Percentiles rank a stretch among this genome's conserved stretches.
phyloP scores from a whole-genome alignment of 75 land plant species.

The Pseudotsuga menziesii region DNA sequence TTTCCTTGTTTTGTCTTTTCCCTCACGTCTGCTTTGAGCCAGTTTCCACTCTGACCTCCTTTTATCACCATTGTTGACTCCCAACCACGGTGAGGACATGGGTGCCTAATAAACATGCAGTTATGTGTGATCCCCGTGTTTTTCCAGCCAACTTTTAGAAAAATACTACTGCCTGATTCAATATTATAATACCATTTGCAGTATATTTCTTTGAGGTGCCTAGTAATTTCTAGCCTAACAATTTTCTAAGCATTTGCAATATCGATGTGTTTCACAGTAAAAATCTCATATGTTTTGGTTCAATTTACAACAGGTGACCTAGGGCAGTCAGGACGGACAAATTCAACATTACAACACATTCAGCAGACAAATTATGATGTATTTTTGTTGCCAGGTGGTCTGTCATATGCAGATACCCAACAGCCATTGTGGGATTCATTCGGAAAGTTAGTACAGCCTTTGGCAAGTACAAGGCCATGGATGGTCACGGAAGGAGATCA shows the following conservation, averaged over 20 bases:
- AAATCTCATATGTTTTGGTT: not conserved
- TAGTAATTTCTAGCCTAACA: not conserved
- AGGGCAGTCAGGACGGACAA: constrained; percentile 46
- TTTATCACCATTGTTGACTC: not conserved
- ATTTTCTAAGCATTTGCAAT: not conserved
- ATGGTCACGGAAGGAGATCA: constrained; percentile 65
- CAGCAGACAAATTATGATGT: constrained; percentile 33
- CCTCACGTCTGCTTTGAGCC: not conserved
- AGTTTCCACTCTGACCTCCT: not conserved
- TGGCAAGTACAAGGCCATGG: constrained; percentile 49
- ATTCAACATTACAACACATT: constrained; percentile 41
- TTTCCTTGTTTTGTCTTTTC: not conserved
- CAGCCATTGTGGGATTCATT: constrained; percentile 60
- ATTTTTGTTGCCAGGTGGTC: constrained; percentile 42
- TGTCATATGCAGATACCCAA: constrained; percentile 48
- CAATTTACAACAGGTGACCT: constrained; percentile 32
- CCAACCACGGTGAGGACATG: no score
- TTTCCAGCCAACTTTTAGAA: no score
- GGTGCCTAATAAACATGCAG: no score
- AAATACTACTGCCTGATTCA: not conserved
- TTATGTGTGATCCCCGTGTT: no score
- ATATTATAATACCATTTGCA: not conserved
- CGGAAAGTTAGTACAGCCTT: constrained; percentile 43
- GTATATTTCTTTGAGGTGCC: not conserved
- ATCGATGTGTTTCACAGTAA: not conserved